Conservation (phyloP, 2,329 filamentous ascomycete species). For the Paecilomyces dactylethromorphus region DNA sequence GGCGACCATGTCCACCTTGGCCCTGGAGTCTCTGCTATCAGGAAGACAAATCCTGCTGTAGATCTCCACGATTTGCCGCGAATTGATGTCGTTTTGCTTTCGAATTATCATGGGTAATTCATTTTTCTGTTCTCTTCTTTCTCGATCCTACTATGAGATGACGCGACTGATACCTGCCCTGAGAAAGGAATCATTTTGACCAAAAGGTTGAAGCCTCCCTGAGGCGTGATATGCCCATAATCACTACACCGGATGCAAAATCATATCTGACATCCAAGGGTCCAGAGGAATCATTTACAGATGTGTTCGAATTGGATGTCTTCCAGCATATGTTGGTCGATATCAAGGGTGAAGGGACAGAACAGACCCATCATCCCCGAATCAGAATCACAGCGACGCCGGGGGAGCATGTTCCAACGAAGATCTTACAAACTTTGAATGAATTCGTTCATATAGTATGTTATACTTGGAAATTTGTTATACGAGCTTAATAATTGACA, state of each 20-base stretch:
- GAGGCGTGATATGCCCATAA: constrained; percentile 51
- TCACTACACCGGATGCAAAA: constrained; percentile 58
- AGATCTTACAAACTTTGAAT: constrained; percentile 38
- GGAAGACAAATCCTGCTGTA: constrained; percentile 54
- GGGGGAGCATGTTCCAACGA: constrained; percentile 54
- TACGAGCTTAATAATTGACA: no score
- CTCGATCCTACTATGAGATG: neutral
- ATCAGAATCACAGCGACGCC: constrained; percentile 58
- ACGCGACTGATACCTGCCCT: neutral
- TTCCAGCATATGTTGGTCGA: constrained; percentile 49
- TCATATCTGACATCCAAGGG: constrained; percentile 41
- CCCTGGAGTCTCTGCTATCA: constrained; percentile 51
- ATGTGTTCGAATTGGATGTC: constrained; percentile 50
- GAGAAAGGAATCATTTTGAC: constrained; percentile 47
- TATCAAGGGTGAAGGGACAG: constrained; percentile 19
- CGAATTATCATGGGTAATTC: constrained; percentile 55
- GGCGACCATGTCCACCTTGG: constrained; percentile 62
- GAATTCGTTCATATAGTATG: constrained; percentile 40
- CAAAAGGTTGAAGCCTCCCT: constrained; percentile 45
- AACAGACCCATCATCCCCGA: constrained; percentile 32
- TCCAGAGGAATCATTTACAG: constrained; percentile 46
- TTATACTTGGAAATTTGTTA: constrained; percentile 4
- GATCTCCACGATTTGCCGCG: constrained; percentile 54
- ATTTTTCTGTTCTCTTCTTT: neutral
- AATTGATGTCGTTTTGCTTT: constrained; percentile 55